Base-by-base conservation (phyloP, 2,329 filamentous ascomycete genomes). In the Phyllosticta paracitricarpa region DNA sequence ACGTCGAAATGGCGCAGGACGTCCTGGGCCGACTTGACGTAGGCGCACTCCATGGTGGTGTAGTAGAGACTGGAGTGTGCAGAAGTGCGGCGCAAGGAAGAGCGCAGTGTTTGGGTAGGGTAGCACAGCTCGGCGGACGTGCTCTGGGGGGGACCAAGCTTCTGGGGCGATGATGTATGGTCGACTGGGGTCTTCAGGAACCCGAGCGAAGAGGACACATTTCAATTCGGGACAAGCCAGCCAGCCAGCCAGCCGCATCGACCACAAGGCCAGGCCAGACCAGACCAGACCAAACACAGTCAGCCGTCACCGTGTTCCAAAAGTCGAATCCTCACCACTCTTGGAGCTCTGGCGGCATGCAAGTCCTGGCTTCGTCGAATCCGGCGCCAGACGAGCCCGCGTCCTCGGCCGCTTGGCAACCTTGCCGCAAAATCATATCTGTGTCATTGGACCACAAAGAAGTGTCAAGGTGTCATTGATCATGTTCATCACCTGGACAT, bases 1-100 rank as follows among this genome's bases (percentile, higher is more conserved):
- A 83, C 81, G 64, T 76, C 67, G 69, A 84, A 83, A 65, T 81
- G 73, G 64, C 75, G 72, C 64, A 84, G 76, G 68, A 77, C 77
- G 66, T 84, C 78, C 56, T 73, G 71, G 57, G 78, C 73, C 64
- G 79, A 75, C 67, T 73, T 75, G 53, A 78, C 73, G 68, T 79
- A 83, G 48, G 81, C 77, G 69, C 79, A 77, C 67, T 84, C 81
- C 81, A 84, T 84, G 61, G 35, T 62, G 61, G 26, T 10, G 30
- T 40, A 17, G 30, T 40, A 17, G 48, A 51, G 28, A 56, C 54
- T 26, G 24, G 30, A 30, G 57, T 35, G 57, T 51, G 51, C 30
- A 35, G 26, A 3, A 40, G 33, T 40, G 33, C 33, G 10, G 33
- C 33, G 33, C 33, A 40, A 40, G 33, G 33, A 40, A 40, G 33